These are phyloP conservation scores for Acanthamoeba rhysodes DNA, from an alignment of 208 protist species.

Conservation along the genomic window DNA sequence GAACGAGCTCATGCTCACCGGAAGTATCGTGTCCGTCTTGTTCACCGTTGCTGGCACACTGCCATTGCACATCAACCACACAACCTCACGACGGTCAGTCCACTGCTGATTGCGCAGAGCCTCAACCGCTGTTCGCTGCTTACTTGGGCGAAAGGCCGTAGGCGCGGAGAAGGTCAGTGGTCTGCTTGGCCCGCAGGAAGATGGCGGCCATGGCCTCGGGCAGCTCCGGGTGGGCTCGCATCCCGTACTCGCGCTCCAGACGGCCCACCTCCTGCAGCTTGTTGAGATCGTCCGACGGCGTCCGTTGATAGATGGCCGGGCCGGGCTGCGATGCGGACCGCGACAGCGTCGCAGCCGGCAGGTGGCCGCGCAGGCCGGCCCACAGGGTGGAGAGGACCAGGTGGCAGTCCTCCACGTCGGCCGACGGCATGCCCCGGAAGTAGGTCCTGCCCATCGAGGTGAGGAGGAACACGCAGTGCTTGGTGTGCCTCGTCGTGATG, in stretches of 20 bases:
- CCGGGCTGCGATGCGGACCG: not conserved
- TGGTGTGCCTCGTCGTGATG: not conserved
- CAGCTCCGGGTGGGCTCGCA: not conserved
- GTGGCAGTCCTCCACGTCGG: not conserved
- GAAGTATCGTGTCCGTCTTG: constrained; percentile 44
- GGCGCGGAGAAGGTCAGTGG: not conserved
- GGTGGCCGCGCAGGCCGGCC: not conserved
- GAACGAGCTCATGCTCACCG: constrained; percentile 41
- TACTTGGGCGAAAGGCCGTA: constrained; percentile 21
- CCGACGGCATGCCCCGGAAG: not conserved
- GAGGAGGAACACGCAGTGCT: not conserved
- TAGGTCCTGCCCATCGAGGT: not conserved
- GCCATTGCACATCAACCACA: not conserved
- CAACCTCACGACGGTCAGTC: not conserved
- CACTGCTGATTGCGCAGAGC: not conserved
- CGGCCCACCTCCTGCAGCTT: not conserved
- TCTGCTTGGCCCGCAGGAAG: constrained; percentile 4
- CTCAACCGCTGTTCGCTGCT: not conserved
- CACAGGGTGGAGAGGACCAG: not conserved
- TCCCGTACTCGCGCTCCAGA: constrained; percentile 18
- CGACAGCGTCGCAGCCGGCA: not conserved
- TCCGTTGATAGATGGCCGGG: not conserved
- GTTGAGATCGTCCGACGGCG: not conserved
- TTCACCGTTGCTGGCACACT: not conserved
- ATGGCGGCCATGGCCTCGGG: constrained; percentile 21